phyloP scores from a whole-genome alignment of 2,329 filamentous ascomycete species.

The Clonostachys sp. region DNA sequence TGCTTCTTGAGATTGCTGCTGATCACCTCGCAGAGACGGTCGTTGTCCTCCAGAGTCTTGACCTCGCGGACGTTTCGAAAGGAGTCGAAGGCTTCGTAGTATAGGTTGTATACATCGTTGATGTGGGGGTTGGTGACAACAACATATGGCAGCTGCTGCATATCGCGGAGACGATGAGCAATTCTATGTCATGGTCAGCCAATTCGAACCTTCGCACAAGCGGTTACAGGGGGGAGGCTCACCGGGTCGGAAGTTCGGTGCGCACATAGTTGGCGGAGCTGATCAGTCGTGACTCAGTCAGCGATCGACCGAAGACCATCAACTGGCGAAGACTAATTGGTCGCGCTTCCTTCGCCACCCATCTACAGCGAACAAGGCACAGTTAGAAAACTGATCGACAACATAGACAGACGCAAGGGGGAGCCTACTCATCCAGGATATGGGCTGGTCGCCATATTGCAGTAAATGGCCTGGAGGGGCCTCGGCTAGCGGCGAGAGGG shows the following conservation, averaged over 20 bases:
- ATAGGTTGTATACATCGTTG: constrained; percentile 91
- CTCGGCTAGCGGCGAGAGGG: not conserved
- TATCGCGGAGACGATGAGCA: constrained; percentile 91
- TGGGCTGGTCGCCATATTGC: constrained; percentile 58
- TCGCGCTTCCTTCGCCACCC: constrained; percentile 86
- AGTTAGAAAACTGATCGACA: not conserved
- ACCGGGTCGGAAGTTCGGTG: constrained; percentile 85
- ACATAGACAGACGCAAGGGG: not conserved
- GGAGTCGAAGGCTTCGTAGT: constrained; percentile 92
- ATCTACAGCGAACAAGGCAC: constrained; percentile 47
- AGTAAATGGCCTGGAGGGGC: constrained; percentile 1
- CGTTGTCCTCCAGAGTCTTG: constrained; percentile 83
- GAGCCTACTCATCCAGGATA: constrained; percentile 57
- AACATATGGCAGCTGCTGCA: constrained; percentile 93
- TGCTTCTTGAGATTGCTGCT: constrained; percentile 79
- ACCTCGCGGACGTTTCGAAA: constrained; percentile 83
- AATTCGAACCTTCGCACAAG: not conserved
- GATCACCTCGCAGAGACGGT: constrained; percentile 76
- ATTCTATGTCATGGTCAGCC: constrained; percentile 47
- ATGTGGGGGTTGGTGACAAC: constrained; percentile 95
- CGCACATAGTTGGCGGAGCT: constrained; percentile 97
- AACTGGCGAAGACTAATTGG: constrained; percentile 96
- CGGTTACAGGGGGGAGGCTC: constrained; percentile 11
- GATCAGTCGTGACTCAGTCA: constrained; percentile 85
- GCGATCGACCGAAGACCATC: constrained; percentile 91